A percentile compares a stretch with the other conserved stretches of the same genome.
Evolutionary conservation across 305 asterid genomes (phyloP).

Genomic region (Fraxinus greggii): DNA sequence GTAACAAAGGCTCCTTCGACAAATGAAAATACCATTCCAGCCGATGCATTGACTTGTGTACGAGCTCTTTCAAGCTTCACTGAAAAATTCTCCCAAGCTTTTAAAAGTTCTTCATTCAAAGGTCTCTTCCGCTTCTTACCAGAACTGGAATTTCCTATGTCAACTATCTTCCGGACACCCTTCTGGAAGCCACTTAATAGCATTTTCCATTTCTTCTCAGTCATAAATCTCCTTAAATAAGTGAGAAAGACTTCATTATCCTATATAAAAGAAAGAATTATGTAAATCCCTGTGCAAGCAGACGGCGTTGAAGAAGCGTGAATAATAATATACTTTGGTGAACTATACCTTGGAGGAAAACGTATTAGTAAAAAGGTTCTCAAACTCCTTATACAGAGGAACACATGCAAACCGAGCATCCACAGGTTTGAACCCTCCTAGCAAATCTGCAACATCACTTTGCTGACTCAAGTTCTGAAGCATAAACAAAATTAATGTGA

Average conservation of each 20-base stretch:
- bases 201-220: constrained; percentile 73
- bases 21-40: constrained; percentile 91
- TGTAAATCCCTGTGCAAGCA: constrained; percentile 18
- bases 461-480: constrained; percentile 97
- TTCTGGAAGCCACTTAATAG: constrained; percentile 61
- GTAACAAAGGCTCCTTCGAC: constrained; percentile 91
- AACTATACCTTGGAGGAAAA: constrained; percentile 67
- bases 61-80: constrained; percentile 61
- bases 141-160: constrained; percentile 46
- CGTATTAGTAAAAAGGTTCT: constrained; percentile 53
- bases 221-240: constrained; percentile 39
- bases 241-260: constrained; percentile 50
- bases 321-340: neutral
- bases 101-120: constrained; percentile 44
- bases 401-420: constrained; percentile 74
- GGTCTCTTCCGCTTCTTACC: constrained; percentile 85
- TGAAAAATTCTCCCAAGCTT: constrained; percentile 66
- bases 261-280: constrained; percentile 36
- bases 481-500: constrained; percentile 21
- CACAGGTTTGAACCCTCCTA: constrained; percentile 92
- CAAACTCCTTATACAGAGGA: constrained; percentile 82
- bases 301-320: constrained; percentile 1
- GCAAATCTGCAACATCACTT: constrained; percentile 84
- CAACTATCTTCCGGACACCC: constrained; percentile 48
- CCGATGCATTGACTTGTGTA: constrained; percentile 65